Conservation (phyloP, 1,284 basidiomycete species). For the Trichosporon ovoides region DNA sequence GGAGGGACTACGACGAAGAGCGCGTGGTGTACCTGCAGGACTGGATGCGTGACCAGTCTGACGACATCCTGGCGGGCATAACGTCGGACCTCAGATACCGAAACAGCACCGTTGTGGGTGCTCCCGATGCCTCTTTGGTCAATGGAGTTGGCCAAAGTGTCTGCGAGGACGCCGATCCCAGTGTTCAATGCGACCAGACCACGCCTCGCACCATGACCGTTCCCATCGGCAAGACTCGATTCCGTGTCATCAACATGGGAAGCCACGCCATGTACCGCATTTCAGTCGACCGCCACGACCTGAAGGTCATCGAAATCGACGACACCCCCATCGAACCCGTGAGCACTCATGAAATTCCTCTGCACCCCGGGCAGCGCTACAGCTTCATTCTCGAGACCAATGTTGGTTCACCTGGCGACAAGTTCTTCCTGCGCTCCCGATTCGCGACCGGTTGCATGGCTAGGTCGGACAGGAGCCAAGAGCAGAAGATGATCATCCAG, state of each 20-base stretch:
- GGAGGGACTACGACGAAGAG: constrained; percentile 34
- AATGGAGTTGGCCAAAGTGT: constrained; percentile 25
- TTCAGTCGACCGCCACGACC: constrained; percentile 28
- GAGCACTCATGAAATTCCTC: constrained; percentile 22
- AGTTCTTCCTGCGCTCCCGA: constrained; percentile 35
- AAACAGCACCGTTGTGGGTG: neutral
- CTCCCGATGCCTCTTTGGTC: constrained; percentile 26
- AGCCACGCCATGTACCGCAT: constrained; percentile 19
- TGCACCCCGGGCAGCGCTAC: constrained; percentile 35
- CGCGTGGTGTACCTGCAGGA: constrained; percentile 26
- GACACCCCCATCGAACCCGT: constrained; percentile 26
- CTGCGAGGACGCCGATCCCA: neutral
- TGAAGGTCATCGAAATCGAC: constrained; percentile 34
- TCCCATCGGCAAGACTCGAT: constrained; percentile 11
- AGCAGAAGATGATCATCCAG: constrained; percentile 6
- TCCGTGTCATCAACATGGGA: constrained; percentile 25
- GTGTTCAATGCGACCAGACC: constrained; percentile 2
- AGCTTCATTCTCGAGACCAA: constrained; percentile 35
- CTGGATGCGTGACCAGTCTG: constrained; percentile 28
- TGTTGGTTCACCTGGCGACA: constrained; percentile 24
- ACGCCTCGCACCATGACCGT: neutral
- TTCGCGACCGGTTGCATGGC: neutral
- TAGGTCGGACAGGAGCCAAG: neutral
- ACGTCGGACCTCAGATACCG: constrained; percentile 1
- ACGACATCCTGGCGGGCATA: constrained; percentile 19